Evolutionary conservation across 768 basidiomycete species (phyloP).

Genomic region (Mycena vulgaris): DNA sequence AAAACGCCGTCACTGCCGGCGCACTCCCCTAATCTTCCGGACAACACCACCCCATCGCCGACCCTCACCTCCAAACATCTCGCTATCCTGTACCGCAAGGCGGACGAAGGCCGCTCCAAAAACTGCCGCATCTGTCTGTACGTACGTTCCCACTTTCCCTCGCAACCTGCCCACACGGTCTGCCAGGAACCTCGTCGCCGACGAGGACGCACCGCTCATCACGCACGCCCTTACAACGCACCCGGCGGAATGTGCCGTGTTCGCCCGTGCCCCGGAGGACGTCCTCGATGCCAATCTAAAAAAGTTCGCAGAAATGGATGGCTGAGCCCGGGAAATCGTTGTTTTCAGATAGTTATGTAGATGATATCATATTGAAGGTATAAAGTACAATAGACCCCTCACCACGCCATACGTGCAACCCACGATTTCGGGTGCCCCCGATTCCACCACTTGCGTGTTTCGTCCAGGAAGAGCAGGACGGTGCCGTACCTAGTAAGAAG

Average conservation of each 20-base stretch:
- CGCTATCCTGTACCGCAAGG: background rate
- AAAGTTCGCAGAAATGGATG: background rate
- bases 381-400: background rate
- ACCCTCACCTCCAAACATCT: slow-evolving; percentile 13
- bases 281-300: background rate
- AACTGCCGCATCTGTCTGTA: slow-evolving; percentile 25
- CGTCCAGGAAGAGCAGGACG: slow-evolving; percentile 34
- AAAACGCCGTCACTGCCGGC: background rate
- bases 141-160: background rate
- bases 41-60: background rate
- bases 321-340: no score
- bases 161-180: no score
- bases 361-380: no score
- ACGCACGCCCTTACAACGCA: slow-evolving; percentile 11
- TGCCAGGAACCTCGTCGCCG: background rate
- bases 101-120: background rate
- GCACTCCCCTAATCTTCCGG: background rate
- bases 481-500: slow-evolving; percentile 19
- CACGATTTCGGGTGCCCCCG: slow-evolving; percentile 35
- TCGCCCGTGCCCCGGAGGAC: background rate
- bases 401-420: slow-evolving; percentile 40
- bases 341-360: no score
- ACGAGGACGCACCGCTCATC: background rate
- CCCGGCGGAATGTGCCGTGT: slow-evolving; percentile 10
- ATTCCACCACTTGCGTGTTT: slow-evolving; percentile 40